A percentile compares a stretch with the other conserved stretches of the same genome.
These are phyloP conservation scores for Stemphylium beticola DNA, from an alignment of 2,329 filamentous ascomycete genomes.

Conservation along the genomic window DNA sequence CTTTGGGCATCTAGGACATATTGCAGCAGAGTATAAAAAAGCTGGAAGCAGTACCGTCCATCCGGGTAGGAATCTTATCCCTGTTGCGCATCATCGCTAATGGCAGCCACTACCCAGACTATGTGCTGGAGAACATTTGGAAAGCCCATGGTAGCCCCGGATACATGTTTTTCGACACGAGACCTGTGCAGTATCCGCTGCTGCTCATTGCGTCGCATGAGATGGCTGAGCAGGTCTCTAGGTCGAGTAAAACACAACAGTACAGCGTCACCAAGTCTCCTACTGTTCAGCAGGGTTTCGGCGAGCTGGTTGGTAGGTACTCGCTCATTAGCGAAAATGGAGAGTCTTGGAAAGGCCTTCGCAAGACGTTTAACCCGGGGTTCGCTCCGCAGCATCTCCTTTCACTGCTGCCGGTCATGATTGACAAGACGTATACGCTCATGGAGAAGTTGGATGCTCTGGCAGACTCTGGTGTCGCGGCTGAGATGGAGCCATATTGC, in stretches of 20 bases:
- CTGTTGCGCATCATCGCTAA: not conserved
- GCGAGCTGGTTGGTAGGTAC: conserved; percentile 31
- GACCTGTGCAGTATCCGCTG: conserved; percentile 37
- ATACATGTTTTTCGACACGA: conserved; percentile 39
- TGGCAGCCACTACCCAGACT: conserved; percentile 30
- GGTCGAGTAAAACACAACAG: conserved; percentile 34
- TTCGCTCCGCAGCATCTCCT: conserved; percentile 48
- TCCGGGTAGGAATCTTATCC: conserved; percentile 27
- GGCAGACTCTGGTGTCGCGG: conserved; percentile 28
- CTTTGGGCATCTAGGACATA: conserved; percentile 35
- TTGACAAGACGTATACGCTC: conserved; percentile 46
- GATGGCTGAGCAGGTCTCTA: conserved; percentile 45
- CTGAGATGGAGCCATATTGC: conserved; percentile 40
- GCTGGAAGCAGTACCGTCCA: conserved; percentile 34
- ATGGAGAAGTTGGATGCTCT: conserved; percentile 38
- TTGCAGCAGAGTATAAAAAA: conserved; percentile 35
- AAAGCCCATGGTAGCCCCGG: conserved; percentile 35
- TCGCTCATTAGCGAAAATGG: conserved; percentile 39
- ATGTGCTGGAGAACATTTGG: conserved; percentile 39
- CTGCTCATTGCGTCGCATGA: conserved; percentile 39
- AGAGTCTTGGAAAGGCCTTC: conserved; percentile 44
- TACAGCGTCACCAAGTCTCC: conserved; percentile 45
- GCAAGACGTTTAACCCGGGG: conserved; percentile 46
- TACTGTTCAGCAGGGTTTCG: conserved; percentile 31
- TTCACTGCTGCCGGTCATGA: conserved; percentile 41